Evolutionary conservation across 2,329 filamentous ascomycete species (phyloP).

Genomic region (Salinomyces thailandicus): DNA sequence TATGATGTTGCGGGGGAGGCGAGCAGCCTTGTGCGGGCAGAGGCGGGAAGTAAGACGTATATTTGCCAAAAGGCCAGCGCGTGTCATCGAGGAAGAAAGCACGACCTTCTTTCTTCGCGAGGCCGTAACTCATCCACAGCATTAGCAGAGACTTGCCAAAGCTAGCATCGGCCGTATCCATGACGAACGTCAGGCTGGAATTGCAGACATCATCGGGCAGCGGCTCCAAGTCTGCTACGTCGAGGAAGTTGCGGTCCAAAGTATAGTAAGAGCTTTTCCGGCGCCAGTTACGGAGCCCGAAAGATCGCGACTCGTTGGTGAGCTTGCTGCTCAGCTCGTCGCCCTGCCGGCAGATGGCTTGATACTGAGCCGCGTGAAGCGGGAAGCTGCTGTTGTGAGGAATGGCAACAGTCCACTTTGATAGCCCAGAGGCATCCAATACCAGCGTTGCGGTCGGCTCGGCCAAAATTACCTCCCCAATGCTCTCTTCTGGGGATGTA

Average conservation of each 20-base stretch:
- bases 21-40: slow-evolving; percentile 57
- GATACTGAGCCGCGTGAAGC: slow-evolving; percentile 54
- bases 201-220: slow-evolving; percentile 46
- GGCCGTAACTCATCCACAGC: slow-evolving; percentile 73
- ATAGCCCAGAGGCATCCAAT: slow-evolving; percentile 55
- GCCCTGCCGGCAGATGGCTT: slow-evolving; percentile 53
- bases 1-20: slow-evolving; percentile 62
- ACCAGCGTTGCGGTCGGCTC: too few relatives aligned
- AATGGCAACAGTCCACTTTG: slow-evolving; percentile 72
- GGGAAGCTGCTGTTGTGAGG: slow-evolving; percentile 58
- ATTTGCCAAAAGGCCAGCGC: slow-evolving; percentile 70
- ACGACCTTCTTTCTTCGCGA: slow-evolving; percentile 62
- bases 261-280: slow-evolving; percentile 47
- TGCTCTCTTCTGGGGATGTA: too few relatives aligned
- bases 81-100: slow-evolving; percentile 79
- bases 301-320: slow-evolving; percentile 22
- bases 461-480: too few relatives aligned
- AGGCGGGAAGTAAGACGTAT: slow-evolving; percentile 58
- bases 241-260: slow-evolving; percentile 59
- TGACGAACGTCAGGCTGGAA: slow-evolving; percentile 63
- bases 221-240: slow-evolving; percentile 59
- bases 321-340: slow-evolving; percentile 33
- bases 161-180: slow-evolving; percentile 65
- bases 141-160: slow-evolving; percentile 67
- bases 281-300: slow-evolving; percentile 33